A percentile compares a stretch with the other conserved stretches of the same genome.
These are phyloP conservation scores for Coemansia biformis DNA, from an alignment of 192 early-diverging fungal genomes.

Conservation along the genomic window DNA sequence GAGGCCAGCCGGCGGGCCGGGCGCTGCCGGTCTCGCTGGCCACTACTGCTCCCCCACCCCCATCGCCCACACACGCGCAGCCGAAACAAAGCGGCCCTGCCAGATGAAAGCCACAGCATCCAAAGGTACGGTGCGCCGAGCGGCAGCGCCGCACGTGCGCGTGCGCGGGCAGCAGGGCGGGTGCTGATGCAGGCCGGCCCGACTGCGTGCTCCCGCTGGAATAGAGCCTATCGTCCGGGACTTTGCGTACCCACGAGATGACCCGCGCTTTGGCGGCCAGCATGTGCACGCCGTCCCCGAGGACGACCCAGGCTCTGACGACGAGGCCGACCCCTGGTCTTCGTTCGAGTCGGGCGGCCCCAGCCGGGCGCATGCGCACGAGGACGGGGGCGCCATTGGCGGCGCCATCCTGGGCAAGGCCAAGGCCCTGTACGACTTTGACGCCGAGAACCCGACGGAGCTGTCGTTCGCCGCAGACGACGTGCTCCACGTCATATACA, in stretches of 20 bases:
- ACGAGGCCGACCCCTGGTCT: slow-evolving; percentile 39
- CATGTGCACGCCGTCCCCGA: slow-evolving; percentile 11
- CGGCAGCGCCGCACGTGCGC: no score
- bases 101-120: no score
- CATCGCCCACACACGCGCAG: no score
- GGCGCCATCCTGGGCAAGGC: slow-evolving; percentile 23
- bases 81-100: not conserved
- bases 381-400: slow-evolving; percentile 8
- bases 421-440: slow-evolving; percentile 73
- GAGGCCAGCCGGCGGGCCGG: no score
- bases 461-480: slow-evolving; percentile 62
- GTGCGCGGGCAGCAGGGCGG: no score
- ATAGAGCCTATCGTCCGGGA: slow-evolving; percentile 42
- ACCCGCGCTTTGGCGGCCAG: slow-evolving; percentile 39
- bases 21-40: no score
- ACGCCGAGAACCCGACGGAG: slow-evolving; percentile 64
- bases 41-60: no score
- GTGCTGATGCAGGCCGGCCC: no score
- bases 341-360: slow-evolving; percentile 41
- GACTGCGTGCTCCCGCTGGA: no score
- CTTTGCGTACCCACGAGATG: slow-evolving; percentile 41
- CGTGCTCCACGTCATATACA: slow-evolving; percentile 61
- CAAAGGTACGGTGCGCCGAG: no score
- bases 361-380: slow-evolving; percentile 2
- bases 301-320: slow-evolving; percentile 22